Percentiles rank a stretch among this genome's conserved stretches.
These are phyloP conservation scores for Mrakiaceae sp. DNA, from an alignment of 1,284 basidiomycete genomes.

Conservation along the genomic window DNA sequence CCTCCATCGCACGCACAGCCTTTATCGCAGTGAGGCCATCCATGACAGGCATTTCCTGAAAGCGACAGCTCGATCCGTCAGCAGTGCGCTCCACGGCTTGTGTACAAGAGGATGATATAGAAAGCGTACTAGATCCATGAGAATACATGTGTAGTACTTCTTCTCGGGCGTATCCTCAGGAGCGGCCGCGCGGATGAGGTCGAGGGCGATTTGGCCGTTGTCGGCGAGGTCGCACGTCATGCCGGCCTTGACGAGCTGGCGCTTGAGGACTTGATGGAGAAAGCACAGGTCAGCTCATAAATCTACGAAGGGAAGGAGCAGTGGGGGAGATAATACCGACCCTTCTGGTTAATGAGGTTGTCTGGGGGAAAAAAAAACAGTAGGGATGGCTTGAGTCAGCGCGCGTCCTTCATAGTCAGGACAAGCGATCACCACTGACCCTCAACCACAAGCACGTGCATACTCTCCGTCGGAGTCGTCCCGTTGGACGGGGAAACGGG, in stretches of 20 bases:
- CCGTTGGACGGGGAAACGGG: too few species aligned
- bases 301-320: slow-evolving; percentile 16
- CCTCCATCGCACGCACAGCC: slow-evolving; percentile 29
- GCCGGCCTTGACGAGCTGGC: slow-evolving; percentile 34
- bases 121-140: not conserved
- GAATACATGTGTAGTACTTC: too few species aligned
- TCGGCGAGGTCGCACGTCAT: slow-evolving; percentile 31
- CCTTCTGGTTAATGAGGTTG: slow-evolving; percentile 36
- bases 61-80: not conserved
- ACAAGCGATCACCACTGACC: too few species aligned
- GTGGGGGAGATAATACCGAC: slow-evolving; percentile 11
- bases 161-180: not conserved
- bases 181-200: not conserved
- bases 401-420: too few species aligned
- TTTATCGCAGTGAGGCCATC: slow-evolving; percentile 26
- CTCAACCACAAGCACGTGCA: too few species aligned
- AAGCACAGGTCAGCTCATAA: slow-evolving; percentile 21
- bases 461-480: too few species aligned
- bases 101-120: not conserved
- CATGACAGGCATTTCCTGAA: slow-evolving; percentile 1
- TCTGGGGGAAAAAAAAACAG: slow-evolving; percentile 24
- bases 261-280: slow-evolving; percentile 28
- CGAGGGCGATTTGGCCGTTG: slow-evolving; percentile 25
- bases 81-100: not conserved
- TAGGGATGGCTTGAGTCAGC: too few species aligned